Evolutionary conservation across 768 basidiomycete genomes (phyloP), one percentile per base, ranked within the genome.

Genomic region (Trichaptum fuscoviolaceum): DNA sequence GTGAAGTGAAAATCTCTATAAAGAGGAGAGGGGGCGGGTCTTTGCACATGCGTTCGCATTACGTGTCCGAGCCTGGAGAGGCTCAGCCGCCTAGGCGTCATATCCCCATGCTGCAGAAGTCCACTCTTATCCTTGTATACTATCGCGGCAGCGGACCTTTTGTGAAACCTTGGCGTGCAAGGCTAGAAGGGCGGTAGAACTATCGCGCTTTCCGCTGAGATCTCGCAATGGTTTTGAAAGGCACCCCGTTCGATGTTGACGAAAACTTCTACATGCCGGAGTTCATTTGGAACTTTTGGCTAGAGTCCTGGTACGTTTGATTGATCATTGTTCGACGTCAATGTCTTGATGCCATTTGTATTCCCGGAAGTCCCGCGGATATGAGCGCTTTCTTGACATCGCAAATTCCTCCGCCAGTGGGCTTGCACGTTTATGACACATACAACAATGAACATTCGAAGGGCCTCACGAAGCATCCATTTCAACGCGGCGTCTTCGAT

Each of bases 391-490:
- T 72, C 73, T 71, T 70, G 73, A 67, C 63, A 70, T 68, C 77
- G 67, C 68, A 77, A 69, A 71, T 81, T 70, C 70, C 76, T 52
- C 42, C 42, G 42, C 42, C 42, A 52, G 42, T 52, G 42, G 59
- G 84, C 34, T 69, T 87, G 35, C 85, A 87, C 69, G 70, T 81
- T 2, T 86, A 85, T 68, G 80, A 86, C 67, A 78, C 84, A 7
- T 85, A 83, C 68, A 75, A 83, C 34, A 84, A 85, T 87, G 59
- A 61, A 61, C 59, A 61, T 61, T 61, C 25, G 59, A 25, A 25
- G 59, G 25, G 59, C 24, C 15, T 61, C 59, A 52, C 42, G 10
- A 52, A 52, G 59, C 24, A 61, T 23, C 59, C 26, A 75, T 76
- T 25, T 84, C 87, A 72, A 80, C 78, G 26, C 73, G 80, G 35